Conservation (phyloP, 2,329 filamentous ascomycete genomes). For the Alternaria viburni region DNA sequence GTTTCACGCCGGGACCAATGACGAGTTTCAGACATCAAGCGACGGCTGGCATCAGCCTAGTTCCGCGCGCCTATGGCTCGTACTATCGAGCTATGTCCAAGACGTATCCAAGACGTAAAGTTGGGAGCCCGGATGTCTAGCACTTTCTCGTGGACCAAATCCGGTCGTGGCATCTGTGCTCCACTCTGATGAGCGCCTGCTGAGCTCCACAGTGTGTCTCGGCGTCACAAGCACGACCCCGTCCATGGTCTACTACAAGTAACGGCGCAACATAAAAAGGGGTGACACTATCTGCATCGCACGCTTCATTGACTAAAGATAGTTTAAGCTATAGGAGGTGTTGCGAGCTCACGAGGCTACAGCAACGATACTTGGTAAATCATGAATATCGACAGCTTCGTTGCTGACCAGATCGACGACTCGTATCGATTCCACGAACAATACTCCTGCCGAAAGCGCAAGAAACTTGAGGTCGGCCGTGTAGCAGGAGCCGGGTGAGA, state of each 20-base stretch:
- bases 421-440: conserved; percentile 73
- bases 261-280: not conserved
- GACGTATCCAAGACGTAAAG: not conserved
- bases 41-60: conserved; percentile 7
- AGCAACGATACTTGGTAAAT: conserved; percentile 71
- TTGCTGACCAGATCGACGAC: conserved; percentile 76
- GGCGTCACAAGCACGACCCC: not conserved
- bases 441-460: conserved; percentile 68
- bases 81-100: not conserved
- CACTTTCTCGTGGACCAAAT: not conserved
- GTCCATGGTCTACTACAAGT: not conserved
- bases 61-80: not conserved
- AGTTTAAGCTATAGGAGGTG: not conserved
- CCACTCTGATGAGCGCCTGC: not conserved
- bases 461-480: conserved; percentile 76
- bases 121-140: not conserved
- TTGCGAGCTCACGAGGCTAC: conserved; percentile 20
- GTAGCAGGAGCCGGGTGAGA: conserved; percentile 75
- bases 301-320: not conserved
- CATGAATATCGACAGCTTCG: conserved; percentile 77
- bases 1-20: conserved; percentile 20
- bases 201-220: not conserved
- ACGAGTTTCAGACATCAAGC: conserved; percentile 22
- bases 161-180: not conserved
- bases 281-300: not conserved